Conservation (phyloP, 257 asterid species). For the Nicotiana obtusifolia region DNA sequence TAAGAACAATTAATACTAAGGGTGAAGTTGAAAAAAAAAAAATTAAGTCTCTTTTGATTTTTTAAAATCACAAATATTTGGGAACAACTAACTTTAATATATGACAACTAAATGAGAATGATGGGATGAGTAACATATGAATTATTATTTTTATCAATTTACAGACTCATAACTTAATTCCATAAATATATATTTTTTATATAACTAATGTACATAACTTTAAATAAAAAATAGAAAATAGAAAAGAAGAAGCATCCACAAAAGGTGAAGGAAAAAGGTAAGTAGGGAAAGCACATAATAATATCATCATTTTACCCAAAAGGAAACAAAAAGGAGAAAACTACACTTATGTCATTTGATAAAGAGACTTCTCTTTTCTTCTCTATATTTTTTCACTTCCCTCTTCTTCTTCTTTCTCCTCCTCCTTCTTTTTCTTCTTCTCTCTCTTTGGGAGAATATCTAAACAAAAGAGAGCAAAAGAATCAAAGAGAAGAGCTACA, state of each 20-base stretch:
- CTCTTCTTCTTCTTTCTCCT: neutral
- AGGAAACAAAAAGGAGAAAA: neutral
- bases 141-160: too few species aligned
- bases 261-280: slow-evolving; percentile 6
- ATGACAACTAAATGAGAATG: too few species aligned
- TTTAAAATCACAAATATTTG: too few species aligned
- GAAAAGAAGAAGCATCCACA: slow-evolving; percentile 6
- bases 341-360: neutral
- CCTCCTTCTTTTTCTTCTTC: neutral
- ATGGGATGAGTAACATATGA: too few species aligned
- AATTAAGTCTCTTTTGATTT: too few species aligned
- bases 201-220: neutral
- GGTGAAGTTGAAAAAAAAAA: too few species aligned
- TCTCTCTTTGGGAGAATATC: neutral
- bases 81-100: too few species aligned
- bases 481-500: neutral
- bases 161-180: too few species aligned
- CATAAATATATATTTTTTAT: too few species aligned
- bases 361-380: slow-evolving; percentile 21
- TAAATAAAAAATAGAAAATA: slow-evolving; percentile 9
- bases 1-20: too few species aligned
- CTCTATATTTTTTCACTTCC: slow-evolving; percentile 3
- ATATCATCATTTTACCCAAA: slow-evolving; percentile 20
- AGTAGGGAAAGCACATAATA: slow-evolving; percentile 24
- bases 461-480: neutral